Base-by-base conservation (phyloP, 2,329 filamentous ascomycete genomes). In the Hyphodiscus sp. region DNA sequence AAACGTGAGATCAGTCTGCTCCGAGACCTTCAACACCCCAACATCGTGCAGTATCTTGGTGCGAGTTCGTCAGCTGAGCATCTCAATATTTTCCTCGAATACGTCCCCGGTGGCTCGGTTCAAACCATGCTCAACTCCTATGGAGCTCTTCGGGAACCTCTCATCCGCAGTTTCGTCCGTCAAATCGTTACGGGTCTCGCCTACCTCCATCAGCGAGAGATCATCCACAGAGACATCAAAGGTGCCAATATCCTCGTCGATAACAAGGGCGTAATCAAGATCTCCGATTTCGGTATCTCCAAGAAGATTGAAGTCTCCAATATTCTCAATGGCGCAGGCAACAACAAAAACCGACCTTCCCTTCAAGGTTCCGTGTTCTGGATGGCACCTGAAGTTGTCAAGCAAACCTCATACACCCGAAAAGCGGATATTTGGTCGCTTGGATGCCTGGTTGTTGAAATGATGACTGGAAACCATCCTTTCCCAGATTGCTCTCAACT, bases 41-140 rank as follows among this genome's bases (percentile, higher is more conserved):
- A 99, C 69, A 97, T 99, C 68, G 94, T 99, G 69, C 94, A 96
- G 69, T 99, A 99, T 68, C 83, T 99, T 8, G 94, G 94, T 56
- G 96, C 91, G 63, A 92, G 91, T 66, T 92, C 90, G 9, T 94
- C 95, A 58, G 83, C 89, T 18, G 86, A 91, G 52, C 86, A 92
- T 69, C 83, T 99, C 65, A 99, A 99, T 75, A 99, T 99, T 87
- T 99, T 99, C 83, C 84, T 99, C 67, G 94, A 99, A 72, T 99
- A 99, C 70, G 94, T 99, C 30, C 89, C 94, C 16, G 94, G 94
- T 71, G 94, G 94, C 45, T 97, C 92, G 13, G 95, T 99, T 23
- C 94, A 95, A 61, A 95, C 90, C 10, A 97, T 99, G 91, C 85
- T 99, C 61, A 94, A 96, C 74, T 96, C 95, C 62, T 99, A 99